Base-by-base conservation (phyloP, 495 filamentous ascomycete species). In the Aspergillus cavernicola region DNA sequence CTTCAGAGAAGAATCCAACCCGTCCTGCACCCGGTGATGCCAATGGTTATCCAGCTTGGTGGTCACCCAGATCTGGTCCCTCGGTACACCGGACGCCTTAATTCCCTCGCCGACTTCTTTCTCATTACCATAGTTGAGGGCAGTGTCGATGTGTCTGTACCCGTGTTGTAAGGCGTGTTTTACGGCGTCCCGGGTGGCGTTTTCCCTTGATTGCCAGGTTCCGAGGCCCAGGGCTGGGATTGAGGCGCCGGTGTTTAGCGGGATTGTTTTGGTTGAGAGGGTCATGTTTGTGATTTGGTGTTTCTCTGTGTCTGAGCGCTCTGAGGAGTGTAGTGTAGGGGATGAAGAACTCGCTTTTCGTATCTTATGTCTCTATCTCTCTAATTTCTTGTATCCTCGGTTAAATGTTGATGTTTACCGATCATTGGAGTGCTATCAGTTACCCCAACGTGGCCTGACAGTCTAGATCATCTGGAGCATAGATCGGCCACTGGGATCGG, bases 1-100 rank as follows among this genome's bases (percentile, higher is more conserved):
- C 2, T 15, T 22, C 12, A 52, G n/a, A 10, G 37, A 42, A 0
- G 16, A n/a, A 10, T 52, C 49, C 18, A 52, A 8, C 1, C 37
- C 49, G 28, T 52, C 49, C 0, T 20, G 20, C 5, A 43, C 49
- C 11, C 37, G 37, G 11, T 52, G 37, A 26, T 42, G 49, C 49
- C 37, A 42, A 36, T 52, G 49, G n/a, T 52, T 52, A 12, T 43
- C 37, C 0, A 52, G 38, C 18, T 52, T 52, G 3, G 37, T 43
- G 11, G 49, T 52, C 7, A 51, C 48, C 48, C 48, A 51, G 22
- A 51, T 51, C 26, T 51, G 13, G 3, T 51, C 48, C 36, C 48
- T 18, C 3, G 36, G 48, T 0, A 51, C 26, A 18, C 48, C 48
- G 0, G 48, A 51, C 0, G 23, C 48, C 2, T 36, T 15, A 13